phyloP scores from a whole-genome alignment of 805 yeast species.

The Schizosaccharomyces octosporus region DNA sequence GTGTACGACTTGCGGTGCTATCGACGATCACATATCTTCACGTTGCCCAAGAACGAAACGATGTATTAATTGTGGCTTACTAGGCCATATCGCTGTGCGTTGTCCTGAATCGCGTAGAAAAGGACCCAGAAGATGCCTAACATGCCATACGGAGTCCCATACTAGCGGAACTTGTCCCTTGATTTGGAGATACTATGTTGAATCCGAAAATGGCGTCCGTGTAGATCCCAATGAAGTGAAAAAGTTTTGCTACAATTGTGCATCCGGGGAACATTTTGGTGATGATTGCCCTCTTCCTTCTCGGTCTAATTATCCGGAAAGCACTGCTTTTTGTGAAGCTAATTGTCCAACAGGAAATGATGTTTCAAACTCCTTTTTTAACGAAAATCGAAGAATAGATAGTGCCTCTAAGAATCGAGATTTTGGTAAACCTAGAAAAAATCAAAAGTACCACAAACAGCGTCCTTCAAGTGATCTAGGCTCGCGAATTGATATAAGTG shows the following conservation, averaged over 20 bases:
- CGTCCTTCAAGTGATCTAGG: background rate
- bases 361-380: background rate
- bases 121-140: background rate
- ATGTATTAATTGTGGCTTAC: background rate
- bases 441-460: background rate
- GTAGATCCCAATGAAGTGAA: background rate
- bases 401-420: background rate
- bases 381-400: background rate
- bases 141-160: background rate
- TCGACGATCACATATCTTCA: background rate
- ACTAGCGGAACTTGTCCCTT: background rate
- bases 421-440: background rate
- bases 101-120: background rate
- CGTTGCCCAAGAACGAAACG: background rate
- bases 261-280: background rate
- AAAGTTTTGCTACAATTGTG: background rate
- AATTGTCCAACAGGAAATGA: background rate
- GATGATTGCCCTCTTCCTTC: background rate
- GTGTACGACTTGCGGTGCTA: background rate
- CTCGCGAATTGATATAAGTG: too few relatives aligned
- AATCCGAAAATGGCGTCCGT: background rate
- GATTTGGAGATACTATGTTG: constrained; percentile 1
- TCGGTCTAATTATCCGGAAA: background rate
- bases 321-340: background rate
- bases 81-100: background rate